Conservation (phyloP, 495 filamentous ascomycete species). For the Trichoderma gamsii region DNA sequence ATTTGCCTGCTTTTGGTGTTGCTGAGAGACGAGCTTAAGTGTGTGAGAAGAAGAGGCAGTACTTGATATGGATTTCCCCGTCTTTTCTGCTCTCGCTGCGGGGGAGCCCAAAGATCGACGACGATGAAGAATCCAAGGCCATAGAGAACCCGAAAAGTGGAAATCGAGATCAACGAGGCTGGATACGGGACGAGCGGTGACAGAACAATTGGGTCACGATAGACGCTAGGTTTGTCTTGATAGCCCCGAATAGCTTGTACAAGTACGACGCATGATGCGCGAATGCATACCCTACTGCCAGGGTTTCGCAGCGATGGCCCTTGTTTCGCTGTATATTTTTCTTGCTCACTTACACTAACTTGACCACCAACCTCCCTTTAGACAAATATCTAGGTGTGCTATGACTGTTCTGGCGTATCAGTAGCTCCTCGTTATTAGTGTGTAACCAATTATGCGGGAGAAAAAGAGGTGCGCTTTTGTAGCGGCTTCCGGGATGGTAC, state of each 20-base stretch:
- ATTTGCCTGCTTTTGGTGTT: background rate
- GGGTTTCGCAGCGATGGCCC: slow-evolving; percentile 5
- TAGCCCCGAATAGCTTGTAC: background rate
- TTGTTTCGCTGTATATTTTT: background rate
- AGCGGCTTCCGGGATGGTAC: background rate
- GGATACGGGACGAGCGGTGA: background rate
- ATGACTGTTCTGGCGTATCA: background rate
- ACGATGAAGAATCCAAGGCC: background rate
- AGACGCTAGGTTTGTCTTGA: background rate
- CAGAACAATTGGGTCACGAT: background rate
- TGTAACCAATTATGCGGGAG: slow-evolving; percentile 4
- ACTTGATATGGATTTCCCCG: background rate
- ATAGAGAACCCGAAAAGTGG: background rate
- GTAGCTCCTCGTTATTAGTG: background rate
- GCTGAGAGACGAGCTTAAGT: background rate
- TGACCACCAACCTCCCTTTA: background rate
- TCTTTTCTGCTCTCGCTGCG: background rate
- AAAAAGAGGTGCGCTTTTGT: background rate
- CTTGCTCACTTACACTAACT: background rate
- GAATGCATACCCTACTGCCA: background rate
- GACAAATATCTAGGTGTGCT: background rate
- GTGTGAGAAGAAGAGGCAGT: background rate
- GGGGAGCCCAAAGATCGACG: background rate
- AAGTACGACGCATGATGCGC: slow-evolving; percentile 7
- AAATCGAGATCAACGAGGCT: background rate